phyloP scores from a whole-genome alignment of 2,329 filamentous ascomycete species.

The Ceratocystis destructans region DNA sequence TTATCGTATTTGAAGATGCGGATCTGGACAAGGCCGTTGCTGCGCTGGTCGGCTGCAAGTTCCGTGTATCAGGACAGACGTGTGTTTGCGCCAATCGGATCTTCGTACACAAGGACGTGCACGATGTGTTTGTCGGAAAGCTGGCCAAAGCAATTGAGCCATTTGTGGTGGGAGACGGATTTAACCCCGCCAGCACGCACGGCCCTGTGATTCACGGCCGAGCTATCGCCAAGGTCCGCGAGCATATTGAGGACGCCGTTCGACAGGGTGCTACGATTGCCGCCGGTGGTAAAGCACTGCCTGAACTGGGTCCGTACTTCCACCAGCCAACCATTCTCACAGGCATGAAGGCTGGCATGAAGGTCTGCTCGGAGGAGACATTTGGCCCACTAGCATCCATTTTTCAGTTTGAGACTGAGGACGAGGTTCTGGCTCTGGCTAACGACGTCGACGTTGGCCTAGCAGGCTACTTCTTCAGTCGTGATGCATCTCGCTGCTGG shows the following conservation, averaged over 20 bases:
- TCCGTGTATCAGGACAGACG: slow-evolving; percentile 59
- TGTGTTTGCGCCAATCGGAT: slow-evolving; percentile 52
- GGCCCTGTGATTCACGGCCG: slow-evolving; percentile 52
- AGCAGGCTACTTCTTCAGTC: slow-evolving; percentile 57
- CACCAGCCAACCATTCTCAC: slow-evolving; percentile 56
- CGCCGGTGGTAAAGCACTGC: slow-evolving; percentile 42
- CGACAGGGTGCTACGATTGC: slow-evolving; percentile 46
- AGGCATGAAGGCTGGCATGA: slow-evolving; percentile 53
- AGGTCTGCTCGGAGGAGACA: slow-evolving; percentile 53
- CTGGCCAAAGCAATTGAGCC: slow-evolving; percentile 38
- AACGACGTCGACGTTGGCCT: slow-evolving; percentile 55
- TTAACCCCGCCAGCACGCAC: slow-evolving; percentile 41
- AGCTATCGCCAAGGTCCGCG: slow-evolving; percentile 46
- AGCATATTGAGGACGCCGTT: slow-evolving; percentile 49
- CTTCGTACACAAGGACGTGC: slow-evolving; percentile 45
- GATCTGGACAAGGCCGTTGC: slow-evolving; percentile 53
- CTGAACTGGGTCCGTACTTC: slow-evolving; percentile 52
- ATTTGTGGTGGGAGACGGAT: slow-evolving; percentile 46
- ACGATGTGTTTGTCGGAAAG: slow-evolving; percentile 41
- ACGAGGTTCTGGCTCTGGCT: slow-evolving; percentile 52
- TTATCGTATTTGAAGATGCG: slow-evolving; percentile 64
- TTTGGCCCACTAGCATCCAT: slow-evolving; percentile 59
- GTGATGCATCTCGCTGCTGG: slow-evolving; percentile 30
- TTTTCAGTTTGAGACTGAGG: slow-evolving; percentile 55
- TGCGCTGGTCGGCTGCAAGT: slow-evolving; percentile 55